These are phyloP conservation scores for Candida anutae DNA, from an alignment of 1,139 yeast genomes.

Conservation along the genomic window DNA sequence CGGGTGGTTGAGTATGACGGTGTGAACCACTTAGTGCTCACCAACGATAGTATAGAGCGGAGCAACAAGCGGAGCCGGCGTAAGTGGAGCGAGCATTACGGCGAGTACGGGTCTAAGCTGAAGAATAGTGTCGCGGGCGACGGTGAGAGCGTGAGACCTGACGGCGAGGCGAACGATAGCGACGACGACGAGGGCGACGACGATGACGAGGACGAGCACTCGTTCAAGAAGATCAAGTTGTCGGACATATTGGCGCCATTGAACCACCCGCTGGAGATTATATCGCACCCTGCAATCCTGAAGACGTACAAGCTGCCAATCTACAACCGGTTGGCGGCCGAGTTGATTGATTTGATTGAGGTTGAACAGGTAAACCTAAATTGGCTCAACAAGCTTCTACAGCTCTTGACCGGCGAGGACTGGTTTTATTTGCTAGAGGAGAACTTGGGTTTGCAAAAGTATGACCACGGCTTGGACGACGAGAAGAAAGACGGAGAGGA, in stretches of 20 bases:
- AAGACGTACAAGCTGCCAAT: slow-evolving; percentile 52
- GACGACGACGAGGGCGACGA: slow-evolving; percentile 16
- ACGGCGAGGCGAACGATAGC: slow-evolving; percentile 13
- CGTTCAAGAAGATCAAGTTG: slow-evolving; percentile 28
- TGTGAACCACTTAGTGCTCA: slow-evolving; percentile 30
- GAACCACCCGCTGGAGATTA: slow-evolving; percentile 71
- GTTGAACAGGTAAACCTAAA: slow-evolving; percentile 72
- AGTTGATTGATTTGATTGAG: slow-evolving; percentile 70
- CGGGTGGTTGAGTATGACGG: slow-evolving; percentile 38
- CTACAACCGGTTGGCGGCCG: slow-evolving; percentile 51
- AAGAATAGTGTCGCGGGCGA: slow-evolving; percentile 8
- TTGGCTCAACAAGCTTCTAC: slow-evolving; percentile 62
- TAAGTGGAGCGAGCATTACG: slow-evolving; percentile 27
- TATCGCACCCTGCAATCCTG: slow-evolving; percentile 61
- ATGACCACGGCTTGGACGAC: slow-evolving; percentile 54
- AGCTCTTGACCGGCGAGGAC: slow-evolving; percentile 80
- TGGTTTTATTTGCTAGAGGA: slow-evolving; percentile 60
- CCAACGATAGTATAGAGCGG: slow-evolving; percentile 27
- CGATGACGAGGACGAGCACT: slow-evolving; percentile 25
- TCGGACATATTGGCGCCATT: slow-evolving; percentile 68
- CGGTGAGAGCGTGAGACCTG: slow-evolving; percentile 3
- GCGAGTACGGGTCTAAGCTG: slow-evolving; percentile 7
- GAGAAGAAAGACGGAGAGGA: slow-evolving; percentile 36
- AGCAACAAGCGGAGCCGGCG: slow-evolving; percentile 23
- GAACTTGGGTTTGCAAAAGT: slow-evolving; percentile 56